Evolutionary conservation across 78 protist genomes (phyloP), one percentile per base, ranked within the genome.

Genomic region (Dictyostelium capitatum): DNA sequence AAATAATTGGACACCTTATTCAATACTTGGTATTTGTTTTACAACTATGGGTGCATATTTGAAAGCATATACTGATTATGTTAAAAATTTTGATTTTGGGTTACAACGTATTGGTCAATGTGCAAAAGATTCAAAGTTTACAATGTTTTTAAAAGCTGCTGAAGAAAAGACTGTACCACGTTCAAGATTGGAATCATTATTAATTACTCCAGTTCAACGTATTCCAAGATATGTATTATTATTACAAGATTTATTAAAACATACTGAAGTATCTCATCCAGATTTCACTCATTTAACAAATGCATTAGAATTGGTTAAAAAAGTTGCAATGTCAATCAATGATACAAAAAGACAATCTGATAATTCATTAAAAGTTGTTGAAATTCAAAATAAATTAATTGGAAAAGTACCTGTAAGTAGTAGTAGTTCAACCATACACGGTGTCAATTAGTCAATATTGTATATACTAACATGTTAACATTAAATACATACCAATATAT

Each of bases 281-380:
- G 93, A 87, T 50, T 87, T 64, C 67, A 12, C 67, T 25, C 79
- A 87, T 32, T 46, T 87, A 41, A 20, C 84, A 12, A 74, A 77
- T 28, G 83, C 78, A 19, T 65, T 87, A 19, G 84, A 87, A 32
- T 30, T 59, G 19, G 80, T 87, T 20, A 87, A 87, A 48, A 65
- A 65, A 10, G 64, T 87, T 56, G 93, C 93, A 64, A 87, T 77
- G 57, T 73, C 80, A 50, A 87, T 87, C 56, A 87, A 87, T n/a
- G 93, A 87, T 62, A 87, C 93, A 53, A 87, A 87, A 25, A 23
- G 93, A 54, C 83, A 80, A 41, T 80, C 93, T 77, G 93, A 87
- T 51, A 87, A 87, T 51, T 87, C 93, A 15, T 82, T 87, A 20
- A 74, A 87, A 50, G 93, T 87, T 12, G 82, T 87, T n/a, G 93